Evolutionary conservation across 192 early-diverging fungal genomes (phyloP).

Genomic region (Entophlyctis helioformis): DNA sequence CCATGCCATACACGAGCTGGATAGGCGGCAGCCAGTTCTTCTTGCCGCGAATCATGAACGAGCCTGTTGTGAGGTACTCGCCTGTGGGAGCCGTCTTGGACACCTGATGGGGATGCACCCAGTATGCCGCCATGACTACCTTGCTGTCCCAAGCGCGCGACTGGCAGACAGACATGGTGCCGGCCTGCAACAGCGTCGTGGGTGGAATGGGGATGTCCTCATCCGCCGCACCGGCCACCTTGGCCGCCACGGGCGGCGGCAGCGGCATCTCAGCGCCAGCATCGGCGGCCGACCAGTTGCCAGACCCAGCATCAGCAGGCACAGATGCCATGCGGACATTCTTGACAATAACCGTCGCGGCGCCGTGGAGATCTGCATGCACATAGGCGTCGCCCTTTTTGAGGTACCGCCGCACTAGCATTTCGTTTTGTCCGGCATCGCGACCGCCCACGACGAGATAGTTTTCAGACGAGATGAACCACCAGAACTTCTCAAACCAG

Average conservation of each 20-base stretch:
- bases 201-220: slow-evolving; percentile 61
- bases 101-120: slow-evolving; percentile 81
- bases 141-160: slow-evolving; percentile 97
- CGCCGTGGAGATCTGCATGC: slow-evolving; percentile 87
- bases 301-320: too few relatives aligned
- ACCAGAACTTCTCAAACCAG: slow-evolving; percentile 98
- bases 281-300: too few relatives aligned
- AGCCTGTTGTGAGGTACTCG: slow-evolving; percentile 80
- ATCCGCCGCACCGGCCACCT: slow-evolving; percentile 4
- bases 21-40: slow-evolving; percentile 90
- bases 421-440: slow-evolving; percentile 88
- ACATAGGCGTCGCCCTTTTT: slow-evolving; percentile 74
- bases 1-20: slow-evolving; percentile 93
- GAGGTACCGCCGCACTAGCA: slow-evolving; percentile 65
- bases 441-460: slow-evolving; percentile 85
- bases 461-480: slow-evolving; percentile 90
- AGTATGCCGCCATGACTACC: slow-evolving; percentile 87
- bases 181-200: slow-evolving; percentile 86
- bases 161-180: slow-evolving; percentile 87
- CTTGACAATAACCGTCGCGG: slow-evolving; percentile 81
- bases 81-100: slow-evolving; percentile 84
- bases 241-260: slow-evolving; percentile 1
- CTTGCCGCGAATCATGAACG: slow-evolving; percentile 89
- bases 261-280: not conserved
- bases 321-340: too few relatives aligned